Base-by-base conservation (phyloP, 768 basidiomycete genomes). In the Amanita phalloides region DNA sequence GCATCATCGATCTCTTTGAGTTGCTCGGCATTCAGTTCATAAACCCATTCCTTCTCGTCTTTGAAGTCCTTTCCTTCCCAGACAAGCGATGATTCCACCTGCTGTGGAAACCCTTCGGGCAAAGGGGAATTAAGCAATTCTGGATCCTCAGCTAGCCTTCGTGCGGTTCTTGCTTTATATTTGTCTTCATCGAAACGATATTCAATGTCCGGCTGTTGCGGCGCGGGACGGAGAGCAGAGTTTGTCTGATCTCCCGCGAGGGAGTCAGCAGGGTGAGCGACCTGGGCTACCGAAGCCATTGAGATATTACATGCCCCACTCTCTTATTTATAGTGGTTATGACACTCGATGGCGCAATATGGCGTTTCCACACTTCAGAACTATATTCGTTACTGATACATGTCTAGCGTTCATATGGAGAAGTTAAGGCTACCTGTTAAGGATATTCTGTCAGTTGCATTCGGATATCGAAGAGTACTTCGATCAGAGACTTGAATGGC, bases 401-500 rank as follows among this genome's bases (percentile, higher is more conserved):
- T 26, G 26, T 25, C 26, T 26, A 26, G 25, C 4, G 25, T 25
- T 25, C 25, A 25, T 25, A 4, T 25, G 25, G 25, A 25, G 25
- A 25, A 25, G 25, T 4, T 25, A 17, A 17, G 25, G 30, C 9
- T 30, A 30, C 30, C 32, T 32, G 32, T 32, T 32, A 32, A 32
- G 32, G 32, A 32, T 32, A 32, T 32, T 11, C 9, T 32, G 32
- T 32, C 32, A 32, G 32, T 9, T 32, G 9, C 32, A 10, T 6
- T 32, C 32, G 32, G 32, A 32, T 32, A 32, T 32, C 5, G 10
- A 10, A 30, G 28, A 8, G 3, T 9, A 8, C 4, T 32, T 11
- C 32, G 10, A 4, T 84, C 82, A 84, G 83, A 78, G 82, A 84
- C 82, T 85, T 84, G 83, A 85, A 85, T 84, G 81, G 79, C 74